A percentile compares a stretch with the other conserved stretches of the same genome.
These are phyloP conservation scores for Backusella mclennaniae DNA, from an alignment of 192 early-diverging fungal species.

Conservation along the genomic window DNA sequence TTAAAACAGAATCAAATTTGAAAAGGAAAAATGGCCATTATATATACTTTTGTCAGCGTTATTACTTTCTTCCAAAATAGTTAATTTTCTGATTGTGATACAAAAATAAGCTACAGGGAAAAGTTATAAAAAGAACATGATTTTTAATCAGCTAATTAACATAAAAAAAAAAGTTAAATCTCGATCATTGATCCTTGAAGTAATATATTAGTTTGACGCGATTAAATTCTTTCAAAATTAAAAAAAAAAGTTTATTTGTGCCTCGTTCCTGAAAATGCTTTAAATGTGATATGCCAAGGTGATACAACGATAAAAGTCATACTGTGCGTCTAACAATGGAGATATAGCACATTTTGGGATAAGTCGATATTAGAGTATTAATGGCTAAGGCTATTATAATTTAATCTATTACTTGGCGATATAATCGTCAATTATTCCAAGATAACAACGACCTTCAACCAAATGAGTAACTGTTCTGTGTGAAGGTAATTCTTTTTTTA, in stretches of 20 bases:
- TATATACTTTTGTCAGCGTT: not conserved
- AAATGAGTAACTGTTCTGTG: not conserved
- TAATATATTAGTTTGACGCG: not conserved
- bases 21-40: not conserved
- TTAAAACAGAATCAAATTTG: not conserved
- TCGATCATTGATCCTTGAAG: not conserved
- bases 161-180: not conserved
- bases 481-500: not conserved
- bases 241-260: constrained; percentile 1
- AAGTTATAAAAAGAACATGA: not conserved
- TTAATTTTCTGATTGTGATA: not conserved
- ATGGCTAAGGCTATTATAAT: not conserved
- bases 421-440: not conserved
- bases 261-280: not conserved
- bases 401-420: not conserved
- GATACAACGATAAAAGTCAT: not conserved
- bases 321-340: not conserved
- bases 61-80: constrained; percentile 1
- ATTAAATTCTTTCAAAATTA: not conserved
- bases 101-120: not conserved
- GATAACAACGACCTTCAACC: not conserved
- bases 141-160: not conserved
- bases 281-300: not conserved
- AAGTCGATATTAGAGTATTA: not conserved
- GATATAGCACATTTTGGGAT: not conserved